phyloP scores from a whole-genome alignment of 2,329 filamentous ascomycete species.

The Curvularia sp. region DNA sequence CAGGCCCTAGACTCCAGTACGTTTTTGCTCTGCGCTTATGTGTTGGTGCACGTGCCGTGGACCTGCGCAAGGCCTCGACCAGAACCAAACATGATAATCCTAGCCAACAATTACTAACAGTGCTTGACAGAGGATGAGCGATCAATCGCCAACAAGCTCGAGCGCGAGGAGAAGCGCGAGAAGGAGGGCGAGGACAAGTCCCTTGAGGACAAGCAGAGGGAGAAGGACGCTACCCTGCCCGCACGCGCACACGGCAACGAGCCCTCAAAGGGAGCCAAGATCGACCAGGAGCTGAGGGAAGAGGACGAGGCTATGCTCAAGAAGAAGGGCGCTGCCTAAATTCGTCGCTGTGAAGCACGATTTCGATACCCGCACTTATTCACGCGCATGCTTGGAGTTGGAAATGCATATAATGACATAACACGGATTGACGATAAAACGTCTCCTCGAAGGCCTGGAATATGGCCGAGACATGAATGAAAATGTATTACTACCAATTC shows the following conservation, averaged over 20 bases:
- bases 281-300: constrained; percentile 71
- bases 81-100: not conserved
- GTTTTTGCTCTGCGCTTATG: constrained; percentile 28
- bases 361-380: constrained; percentile 20
- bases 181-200: constrained; percentile 47
- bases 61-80: not conserved
- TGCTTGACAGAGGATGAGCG: constrained; percentile 69
- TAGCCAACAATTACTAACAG: constrained; percentile 4
- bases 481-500: constrained; percentile 5
- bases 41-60: not conserved
- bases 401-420: constrained; percentile 14
- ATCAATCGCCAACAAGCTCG: constrained; percentile 74
- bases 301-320: constrained; percentile 71
- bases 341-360: constrained; percentile 9
- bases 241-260: constrained; percentile 74
- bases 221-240: constrained; percentile 66
- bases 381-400: constrained; percentile 16
- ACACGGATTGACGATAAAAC: constrained; percentile 17
- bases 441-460: constrained; percentile 14
- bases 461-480: constrained; percentile 17
- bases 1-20: constrained; percentile 73
- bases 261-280: constrained; percentile 73
- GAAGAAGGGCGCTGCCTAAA: constrained; percentile 61
- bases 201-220: constrained; percentile 49
- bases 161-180: constrained; percentile 64